phyloP scores from a whole-genome alignment of 2,329 filamentous ascomycete species.

The Xylaria sp. region DNA sequence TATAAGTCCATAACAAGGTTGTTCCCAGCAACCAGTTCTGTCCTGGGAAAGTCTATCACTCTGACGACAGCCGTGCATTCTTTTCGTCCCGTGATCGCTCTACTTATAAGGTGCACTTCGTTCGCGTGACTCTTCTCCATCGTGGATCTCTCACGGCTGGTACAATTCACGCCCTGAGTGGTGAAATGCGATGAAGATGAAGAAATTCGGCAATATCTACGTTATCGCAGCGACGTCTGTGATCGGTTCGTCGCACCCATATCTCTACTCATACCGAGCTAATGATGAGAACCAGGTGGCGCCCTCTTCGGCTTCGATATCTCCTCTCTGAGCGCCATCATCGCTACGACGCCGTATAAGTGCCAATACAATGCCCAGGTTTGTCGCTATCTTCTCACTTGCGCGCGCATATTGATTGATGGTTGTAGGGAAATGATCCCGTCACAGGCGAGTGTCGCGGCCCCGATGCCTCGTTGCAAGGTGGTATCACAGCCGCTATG shows the following conservation, averaged over 20 bases:
- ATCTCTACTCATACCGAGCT: not conserved
- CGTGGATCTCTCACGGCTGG: too few relatives aligned
- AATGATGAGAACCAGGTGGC: constrained; percentile 28
- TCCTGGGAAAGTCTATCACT: not conserved
- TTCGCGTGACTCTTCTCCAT: too few relatives aligned
- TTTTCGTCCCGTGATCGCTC: not conserved
- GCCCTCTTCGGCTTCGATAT: constrained; percentile 42
- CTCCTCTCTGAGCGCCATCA: constrained; percentile 42
- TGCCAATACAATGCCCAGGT: constrained; percentile 40
- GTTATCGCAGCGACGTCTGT: constrained; percentile 40
- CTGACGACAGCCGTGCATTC: not conserved
- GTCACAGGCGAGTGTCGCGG: constrained; percentile 41
- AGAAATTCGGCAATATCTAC: constrained; percentile 38
- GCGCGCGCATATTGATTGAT: not conserved
- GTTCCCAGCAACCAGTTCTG: too few relatives aligned
- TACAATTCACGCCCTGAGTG: too few relatives aligned
- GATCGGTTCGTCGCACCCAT: constrained; percentile 32
- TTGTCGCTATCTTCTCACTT: not conserved
- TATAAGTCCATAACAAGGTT: too few relatives aligned
- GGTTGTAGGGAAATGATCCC: constrained; percentile 25
- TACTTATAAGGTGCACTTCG: too few relatives aligned
- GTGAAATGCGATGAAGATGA: constrained; percentile 22
- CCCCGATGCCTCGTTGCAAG: constrained; percentile 46
- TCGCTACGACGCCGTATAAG: constrained; percentile 38
- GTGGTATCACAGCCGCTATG: constrained; percentile 66